Percentiles rank a stretch among this genome's conserved stretches.
Conservation (phyloP, 208 protist genomes). For the Novymonas esmeraldas region DNA sequence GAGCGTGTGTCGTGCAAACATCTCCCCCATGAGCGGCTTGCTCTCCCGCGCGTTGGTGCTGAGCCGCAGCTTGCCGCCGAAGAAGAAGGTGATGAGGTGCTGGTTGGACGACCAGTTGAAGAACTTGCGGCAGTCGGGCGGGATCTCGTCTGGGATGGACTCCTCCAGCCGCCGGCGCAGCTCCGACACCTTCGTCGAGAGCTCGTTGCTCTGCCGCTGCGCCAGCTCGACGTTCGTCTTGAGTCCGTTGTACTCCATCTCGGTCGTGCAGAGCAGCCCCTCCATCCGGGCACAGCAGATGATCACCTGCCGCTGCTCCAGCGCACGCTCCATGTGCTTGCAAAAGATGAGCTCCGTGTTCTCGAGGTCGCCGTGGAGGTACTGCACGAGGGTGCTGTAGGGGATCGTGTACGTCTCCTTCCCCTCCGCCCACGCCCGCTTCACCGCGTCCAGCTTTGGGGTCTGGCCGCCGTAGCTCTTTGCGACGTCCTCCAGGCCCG, state of each 20-base stretch:
- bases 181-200: conserved; percentile 72
- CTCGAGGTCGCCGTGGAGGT: conserved; percentile 90
- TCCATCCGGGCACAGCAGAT: conserved; percentile 90
- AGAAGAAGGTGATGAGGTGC: conserved; percentile 89
- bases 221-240: conserved; percentile 91
- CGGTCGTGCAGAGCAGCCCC: conserved; percentile 88
- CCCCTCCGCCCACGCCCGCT: conserved; percentile 88
- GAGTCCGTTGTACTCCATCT: conserved; percentile 95
- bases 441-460: conserved; percentile 90
- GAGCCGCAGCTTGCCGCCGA: conserved; percentile 89
- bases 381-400: conserved; percentile 81
- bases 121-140: conserved; percentile 83
- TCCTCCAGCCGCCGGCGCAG: conserved; percentile 68
- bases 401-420: conserved; percentile 92
- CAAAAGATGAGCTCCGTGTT: conserved; percentile 93
- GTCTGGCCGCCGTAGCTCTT: conserved; percentile 91
- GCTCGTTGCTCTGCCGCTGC: conserved; percentile 73
- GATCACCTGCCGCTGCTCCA: conserved; percentile 81
- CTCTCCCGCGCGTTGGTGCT: conserved; percentile 87
- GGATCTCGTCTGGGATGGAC: conserved; percentile 82
- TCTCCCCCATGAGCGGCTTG: conserved; percentile 74
- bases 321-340: conserved; percentile 87
- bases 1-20: conserved; percentile 83
- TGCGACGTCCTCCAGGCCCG: conserved; percentile 88
- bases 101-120: conserved; percentile 94